These are phyloP conservation scores for Jatropha podagrica DNA, from an alignment of 441 rosid species.

Conservation along the genomic window DNA sequence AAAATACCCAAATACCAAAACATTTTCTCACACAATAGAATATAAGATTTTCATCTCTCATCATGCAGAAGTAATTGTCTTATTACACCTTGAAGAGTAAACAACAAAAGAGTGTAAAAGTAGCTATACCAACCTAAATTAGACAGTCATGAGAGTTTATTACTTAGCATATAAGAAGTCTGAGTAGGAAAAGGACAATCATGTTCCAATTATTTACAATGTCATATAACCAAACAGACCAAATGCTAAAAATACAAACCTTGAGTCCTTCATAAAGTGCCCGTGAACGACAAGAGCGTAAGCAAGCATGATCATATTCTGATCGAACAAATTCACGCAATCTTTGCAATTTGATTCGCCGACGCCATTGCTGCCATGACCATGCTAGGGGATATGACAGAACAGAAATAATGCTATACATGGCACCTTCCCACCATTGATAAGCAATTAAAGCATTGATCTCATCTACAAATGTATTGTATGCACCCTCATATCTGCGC, in stretches of 20 bases:
- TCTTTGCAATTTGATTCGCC: constrained; percentile 79
- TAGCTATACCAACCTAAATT: background rate
- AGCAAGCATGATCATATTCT: constrained; percentile 98
- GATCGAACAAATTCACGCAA: constrained; percentile 98
- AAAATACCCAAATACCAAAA: background rate
- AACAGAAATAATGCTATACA: constrained; percentile 77
- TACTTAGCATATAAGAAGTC: background rate
- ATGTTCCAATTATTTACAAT: background rate
- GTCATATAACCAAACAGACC: background rate
- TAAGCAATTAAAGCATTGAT: constrained; percentile 94
- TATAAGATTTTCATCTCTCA: background rate
- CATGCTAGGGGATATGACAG: constrained; percentile 90
- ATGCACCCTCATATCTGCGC: constrained; percentile 92
- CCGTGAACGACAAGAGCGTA: constrained; percentile 98
- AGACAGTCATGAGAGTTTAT: background rate
- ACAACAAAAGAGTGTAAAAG: background rate
- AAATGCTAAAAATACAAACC: constrained; percentile 45
- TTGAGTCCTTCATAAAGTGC: constrained; percentile 99
- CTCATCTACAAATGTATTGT: constrained; percentile 94
- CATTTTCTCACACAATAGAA: background rate
- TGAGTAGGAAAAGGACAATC: background rate
- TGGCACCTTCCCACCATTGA: constrained; percentile 99
- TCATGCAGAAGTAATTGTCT: background rate
- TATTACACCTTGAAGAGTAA: background rate
- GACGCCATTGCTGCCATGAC: constrained; percentile 99